Conservation (phyloP, 176 grass and related monocot species). For the Bromus sterilis region DNA sequence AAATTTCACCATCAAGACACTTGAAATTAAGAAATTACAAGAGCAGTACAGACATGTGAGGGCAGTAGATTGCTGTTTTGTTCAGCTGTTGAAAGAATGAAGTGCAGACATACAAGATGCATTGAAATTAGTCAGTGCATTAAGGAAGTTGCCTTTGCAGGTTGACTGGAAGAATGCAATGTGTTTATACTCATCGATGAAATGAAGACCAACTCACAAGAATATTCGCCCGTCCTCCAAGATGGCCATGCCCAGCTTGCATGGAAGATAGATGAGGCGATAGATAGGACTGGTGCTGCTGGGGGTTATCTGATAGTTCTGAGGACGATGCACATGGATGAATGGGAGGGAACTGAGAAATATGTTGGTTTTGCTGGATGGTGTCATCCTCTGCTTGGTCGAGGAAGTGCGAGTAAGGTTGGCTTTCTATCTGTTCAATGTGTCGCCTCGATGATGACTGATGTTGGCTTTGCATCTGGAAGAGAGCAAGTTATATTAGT, state of each 20-base stretch:
- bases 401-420: constrained; percentile 47
- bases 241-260: constrained; percentile 45
- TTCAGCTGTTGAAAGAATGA: background rate
- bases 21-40: background rate
- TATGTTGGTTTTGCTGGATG: constrained; percentile 58
- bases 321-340: constrained; percentile 38
- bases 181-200: too few relatives aligned
- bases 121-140: background rate
- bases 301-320: constrained; percentile 54
- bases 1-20: background rate
- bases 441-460: constrained; percentile 38
- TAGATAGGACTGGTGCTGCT: constrained; percentile 51
- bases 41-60: background rate
- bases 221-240: constrained; percentile 57
- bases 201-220: constrained; percentile 47
- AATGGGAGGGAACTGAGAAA: constrained; percentile 38
- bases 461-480: constrained; percentile 66
- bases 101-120: background rate
- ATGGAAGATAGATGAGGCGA: constrained; percentile 51
- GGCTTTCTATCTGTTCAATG: constrained; percentile 42
- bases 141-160: background rate
- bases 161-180: too few relatives aligned
- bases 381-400: constrained; percentile 53
- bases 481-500: constrained; percentile 10
- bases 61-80: background rate